A percentile compares a stretch with the other conserved stretches of the same genome.
These are phyloP conservation scores for Colletotrichum sansevieriae DNA, from an alignment of 2,329 filamentous ascomycete species.

Conservation along the genomic window DNA sequence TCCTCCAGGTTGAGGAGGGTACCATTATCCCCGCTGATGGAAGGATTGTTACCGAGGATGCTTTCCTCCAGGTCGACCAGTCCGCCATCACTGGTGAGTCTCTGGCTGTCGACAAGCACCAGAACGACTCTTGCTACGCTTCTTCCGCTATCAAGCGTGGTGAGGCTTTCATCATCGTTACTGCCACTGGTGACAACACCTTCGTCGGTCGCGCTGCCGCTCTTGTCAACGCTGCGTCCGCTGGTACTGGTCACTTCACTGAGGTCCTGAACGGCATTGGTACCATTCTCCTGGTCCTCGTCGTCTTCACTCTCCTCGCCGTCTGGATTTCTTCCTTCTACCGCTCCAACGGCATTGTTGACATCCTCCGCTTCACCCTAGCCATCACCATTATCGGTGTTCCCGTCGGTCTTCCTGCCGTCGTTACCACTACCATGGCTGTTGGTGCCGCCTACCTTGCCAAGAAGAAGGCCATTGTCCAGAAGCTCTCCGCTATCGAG, in stretches of 20 bases:
- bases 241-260: slow-evolving; percentile 87
- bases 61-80: slow-evolving; percentile 91
- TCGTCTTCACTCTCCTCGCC: slow-evolving; percentile 82
- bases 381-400: slow-evolving; percentile 94
- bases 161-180: slow-evolving; percentile 85
- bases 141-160: slow-evolving; percentile 93
- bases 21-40: slow-evolving; percentile 93
- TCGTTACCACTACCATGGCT: slow-evolving; percentile 95
- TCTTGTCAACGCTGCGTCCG: slow-evolving; percentile 81
- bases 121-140: slow-evolving; percentile 83
- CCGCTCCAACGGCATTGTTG: slow-evolving; percentile 83
- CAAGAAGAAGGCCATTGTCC: slow-evolving; percentile 93
- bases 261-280: slow-evolving; percentile 91
- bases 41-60: slow-evolving; percentile 84
- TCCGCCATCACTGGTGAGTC: slow-evolving; percentile 94
- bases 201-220: slow-evolving; percentile 91
- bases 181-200: slow-evolving; percentile 88
- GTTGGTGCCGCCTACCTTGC: slow-evolving; percentile 92
- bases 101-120: slow-evolving; percentile 89
- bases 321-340: slow-evolving; percentile 93
- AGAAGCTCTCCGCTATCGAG: slow-evolving; percentile 93
- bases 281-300: slow-evolving; percentile 82
- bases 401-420: slow-evolving; percentile 90
- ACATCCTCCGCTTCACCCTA: slow-evolving; percentile 86
- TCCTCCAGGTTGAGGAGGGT: slow-evolving; percentile 90